phyloP scores from a whole-genome alignment of 306 rosid genomes.

The Medicago lupulina region DNA sequence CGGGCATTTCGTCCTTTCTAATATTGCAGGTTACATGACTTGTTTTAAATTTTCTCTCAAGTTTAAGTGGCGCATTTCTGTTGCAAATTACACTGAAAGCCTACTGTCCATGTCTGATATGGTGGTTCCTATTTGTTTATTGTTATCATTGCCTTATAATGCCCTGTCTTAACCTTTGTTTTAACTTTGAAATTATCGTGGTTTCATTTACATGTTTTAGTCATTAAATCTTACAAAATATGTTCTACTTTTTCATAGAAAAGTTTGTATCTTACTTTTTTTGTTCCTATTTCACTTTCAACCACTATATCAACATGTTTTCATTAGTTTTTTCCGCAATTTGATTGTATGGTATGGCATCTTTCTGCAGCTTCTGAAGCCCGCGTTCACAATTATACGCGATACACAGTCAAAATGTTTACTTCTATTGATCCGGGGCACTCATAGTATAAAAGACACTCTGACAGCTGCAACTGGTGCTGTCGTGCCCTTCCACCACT shows the following conservation, averaged over 20 bases:
- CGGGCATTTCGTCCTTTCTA: not conserved
- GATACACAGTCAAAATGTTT: conserved; percentile 79
- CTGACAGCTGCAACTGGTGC: conserved; percentile 97
- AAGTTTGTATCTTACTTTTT: conserved; percentile 17
- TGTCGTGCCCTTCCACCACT: conserved; percentile 96
- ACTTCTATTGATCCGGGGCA: conserved; percentile 94
- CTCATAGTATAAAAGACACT: conserved; percentile 98
- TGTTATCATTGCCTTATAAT: no score
- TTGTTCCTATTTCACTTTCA: conserved; percentile 15
- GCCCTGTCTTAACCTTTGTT: no score
- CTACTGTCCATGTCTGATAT: no score
- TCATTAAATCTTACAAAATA: not conserved
- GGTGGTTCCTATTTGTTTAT: no score
- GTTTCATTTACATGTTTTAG: not conserved
- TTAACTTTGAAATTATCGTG: not conserved
- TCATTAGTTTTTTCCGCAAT: conserved; percentile 31
- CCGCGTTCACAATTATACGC: conserved; percentile 84
- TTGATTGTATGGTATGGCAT: conserved; percentile 40
- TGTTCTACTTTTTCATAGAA: not conserved
- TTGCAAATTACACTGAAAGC: no score
- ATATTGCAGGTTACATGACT: not conserved
- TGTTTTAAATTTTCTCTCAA: not conserved
- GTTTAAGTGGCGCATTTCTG: not conserved
- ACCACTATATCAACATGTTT: conserved; percentile 2
- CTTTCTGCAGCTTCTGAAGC: conserved; percentile 86